Percentiles rank a stretch among this genome's conserved stretches.
Evolutionary conservation across 805 yeast genomes (phyloP).

Genomic region (Lipomyces sp.): DNA sequence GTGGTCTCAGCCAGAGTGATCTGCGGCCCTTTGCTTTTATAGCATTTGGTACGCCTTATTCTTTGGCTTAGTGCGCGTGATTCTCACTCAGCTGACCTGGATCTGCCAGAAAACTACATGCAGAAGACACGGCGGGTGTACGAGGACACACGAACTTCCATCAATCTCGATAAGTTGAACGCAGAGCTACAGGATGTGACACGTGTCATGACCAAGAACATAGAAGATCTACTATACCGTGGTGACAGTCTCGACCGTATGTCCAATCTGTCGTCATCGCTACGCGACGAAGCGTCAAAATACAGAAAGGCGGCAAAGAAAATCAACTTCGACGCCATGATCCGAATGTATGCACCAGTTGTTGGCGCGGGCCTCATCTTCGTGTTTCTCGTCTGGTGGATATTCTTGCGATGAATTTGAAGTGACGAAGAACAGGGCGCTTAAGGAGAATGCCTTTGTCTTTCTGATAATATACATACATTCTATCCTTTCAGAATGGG

Average conservation of each 20-base stretch:
- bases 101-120: constrained; percentile 43
- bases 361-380: constrained; percentile 64
- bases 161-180: constrained; percentile 80
- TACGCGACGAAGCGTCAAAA: constrained; percentile 79
- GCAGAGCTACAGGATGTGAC: constrained; percentile 90
- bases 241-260: constrained; percentile 91
- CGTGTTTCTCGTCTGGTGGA: constrained; percentile 78
- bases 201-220: constrained; percentile 92
- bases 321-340: constrained; percentile 82
- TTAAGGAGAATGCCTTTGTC: neutral
- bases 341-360: constrained; percentile 87
- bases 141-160: constrained; percentile 87
- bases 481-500: constrained; percentile 57
- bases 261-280: constrained; percentile 78
- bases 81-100: neutral
- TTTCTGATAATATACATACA: neutral
- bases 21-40: constrained; percentile 91
- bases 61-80: neutral
- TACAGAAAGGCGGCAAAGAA: constrained; percentile 86
- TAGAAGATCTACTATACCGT: constrained; percentile 88
- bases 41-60: constrained; percentile 52
- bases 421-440: neutral
- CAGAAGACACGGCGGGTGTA: constrained; percentile 85
- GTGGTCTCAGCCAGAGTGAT: constrained; percentile 53
- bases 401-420: constrained; percentile 41